Conservation (phyloP, 768 basidiomycete genomes). For the Podaxis sp. region DNA sequence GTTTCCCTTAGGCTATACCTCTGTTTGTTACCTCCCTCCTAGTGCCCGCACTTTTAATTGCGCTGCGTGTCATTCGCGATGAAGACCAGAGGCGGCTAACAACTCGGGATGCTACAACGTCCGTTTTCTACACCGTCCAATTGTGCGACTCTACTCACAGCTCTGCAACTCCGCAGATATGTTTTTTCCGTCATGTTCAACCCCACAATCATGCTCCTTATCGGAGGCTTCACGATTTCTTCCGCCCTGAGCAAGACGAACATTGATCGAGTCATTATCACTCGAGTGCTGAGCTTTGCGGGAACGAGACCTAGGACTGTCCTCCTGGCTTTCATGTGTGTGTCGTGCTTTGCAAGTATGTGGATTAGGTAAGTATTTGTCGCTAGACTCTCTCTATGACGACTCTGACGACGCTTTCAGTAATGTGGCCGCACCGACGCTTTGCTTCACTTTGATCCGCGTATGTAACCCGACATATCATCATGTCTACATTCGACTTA, state of each 20-base stretch:
- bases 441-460: slow-evolving; percentile 94
- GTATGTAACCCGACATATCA: slow-evolving; percentile 43
- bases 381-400: slow-evolving; percentile 1
- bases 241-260: slow-evolving; percentile 94
- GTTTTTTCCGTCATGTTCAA: slow-evolving; percentile 96
- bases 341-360: slow-evolving; percentile 98
- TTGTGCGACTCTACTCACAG: neutral
- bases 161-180: slow-evolving; percentile 42
- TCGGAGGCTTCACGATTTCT: slow-evolving; percentile 97
- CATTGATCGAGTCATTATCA: slow-evolving; percentile 89
- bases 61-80: slow-evolving; percentile 73
- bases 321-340: slow-evolving; percentile 90
- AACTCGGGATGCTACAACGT: slow-evolving; percentile 79
- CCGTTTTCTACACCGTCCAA: slow-evolving; percentile 19
- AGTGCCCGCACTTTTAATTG: slow-evolving; percentile 84
- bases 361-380: slow-evolving; percentile 76
- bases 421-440: slow-evolving; percentile 95
- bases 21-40: slow-evolving; percentile 94
- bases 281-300: slow-evolving; percentile 84
- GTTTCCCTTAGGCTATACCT: slow-evolving; percentile 71
- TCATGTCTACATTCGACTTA: neutral
- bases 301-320: slow-evolving; percentile 85
- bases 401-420: slow-evolving; percentile 29
- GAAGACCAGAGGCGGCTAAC: slow-evolving; percentile 48
- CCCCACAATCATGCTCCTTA: slow-evolving; percentile 96